Evolutionary conservation across 116 monocot genomes (phyloP).

Genomic region (Phalaenopsis hybrid): DNA sequence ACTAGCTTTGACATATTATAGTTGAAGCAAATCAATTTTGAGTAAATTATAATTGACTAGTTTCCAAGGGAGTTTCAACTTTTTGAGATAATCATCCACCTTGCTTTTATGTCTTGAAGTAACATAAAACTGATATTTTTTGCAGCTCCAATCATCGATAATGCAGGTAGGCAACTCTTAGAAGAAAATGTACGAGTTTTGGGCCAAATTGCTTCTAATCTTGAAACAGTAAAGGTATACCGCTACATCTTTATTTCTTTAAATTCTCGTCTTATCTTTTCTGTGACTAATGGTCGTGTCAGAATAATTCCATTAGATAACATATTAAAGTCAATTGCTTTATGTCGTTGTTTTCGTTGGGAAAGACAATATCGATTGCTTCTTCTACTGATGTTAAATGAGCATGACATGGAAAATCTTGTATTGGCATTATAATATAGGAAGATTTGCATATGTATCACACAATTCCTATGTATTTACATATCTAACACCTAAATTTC

Average conservation of each 20-base stretch:
- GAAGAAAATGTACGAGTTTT: conserved; percentile 21
- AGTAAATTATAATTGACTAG: not conserved
- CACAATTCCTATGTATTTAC: too few species aligned
- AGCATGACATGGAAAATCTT: too few species aligned
- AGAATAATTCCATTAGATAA: not conserved
- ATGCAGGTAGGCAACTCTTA: conserved; percentile 10
- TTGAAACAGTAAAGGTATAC: conserved; percentile 7
- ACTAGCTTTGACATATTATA: not conserved
- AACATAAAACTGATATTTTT: not conserved
- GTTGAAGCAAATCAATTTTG: not conserved
- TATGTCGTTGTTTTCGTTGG: not conserved
- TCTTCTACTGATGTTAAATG: too few species aligned
- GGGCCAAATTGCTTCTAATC: conserved; percentile 12
- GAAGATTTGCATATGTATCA: too few species aligned
- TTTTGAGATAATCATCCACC: not conserved
- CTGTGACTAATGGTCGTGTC: not conserved
- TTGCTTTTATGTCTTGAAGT: not conserved
- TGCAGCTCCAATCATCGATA: conserved; percentile 10
- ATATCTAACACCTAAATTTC: too few species aligned
- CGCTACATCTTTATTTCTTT: not conserved
- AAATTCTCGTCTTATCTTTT: not conserved
- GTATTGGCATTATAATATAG: too few species aligned
- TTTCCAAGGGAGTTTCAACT: not conserved
- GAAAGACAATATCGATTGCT: too few species aligned
- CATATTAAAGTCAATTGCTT: not conserved